Conservation (phyloP, 768 basidiomycete species). For the Vararia minispora region DNA sequence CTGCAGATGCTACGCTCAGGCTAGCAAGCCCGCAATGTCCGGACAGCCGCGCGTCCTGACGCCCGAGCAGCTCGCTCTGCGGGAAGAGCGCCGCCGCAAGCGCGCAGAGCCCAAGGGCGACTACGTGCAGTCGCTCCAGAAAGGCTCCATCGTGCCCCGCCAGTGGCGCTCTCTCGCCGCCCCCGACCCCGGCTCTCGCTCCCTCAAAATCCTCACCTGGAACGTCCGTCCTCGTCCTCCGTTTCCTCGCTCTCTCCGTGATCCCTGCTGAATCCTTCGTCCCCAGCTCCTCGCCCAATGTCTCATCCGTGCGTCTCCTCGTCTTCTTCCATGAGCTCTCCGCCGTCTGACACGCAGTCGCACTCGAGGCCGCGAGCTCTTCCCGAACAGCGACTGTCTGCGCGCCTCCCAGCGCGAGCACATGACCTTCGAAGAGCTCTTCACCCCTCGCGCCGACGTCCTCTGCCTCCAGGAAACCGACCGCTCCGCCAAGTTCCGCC, state of each 20-base stretch:
- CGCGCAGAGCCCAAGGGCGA: slow-evolving; percentile 14
- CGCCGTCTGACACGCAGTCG: slow-evolving; percentile 1
- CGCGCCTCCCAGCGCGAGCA: slow-evolving; percentile 62
- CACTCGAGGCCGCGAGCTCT: slow-evolving; percentile 59
- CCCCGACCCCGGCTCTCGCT: no score
- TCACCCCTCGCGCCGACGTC: slow-evolving; percentile 63
- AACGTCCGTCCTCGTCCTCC: slow-evolving; percentile 46
- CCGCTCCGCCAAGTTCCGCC: slow-evolving; percentile 59
- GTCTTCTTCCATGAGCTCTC: neutral
- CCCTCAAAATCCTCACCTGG: slow-evolving; percentile 63
- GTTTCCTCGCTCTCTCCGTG: slow-evolving; percentile 6
- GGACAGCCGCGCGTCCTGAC: no score
- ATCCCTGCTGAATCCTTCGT: slow-evolving; percentile 8
- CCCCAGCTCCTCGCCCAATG: slow-evolving; percentile 64
- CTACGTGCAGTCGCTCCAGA: slow-evolving; percentile 7
- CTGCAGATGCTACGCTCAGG: no score
- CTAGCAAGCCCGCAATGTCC: no score
- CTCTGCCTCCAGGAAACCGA: slow-evolving; percentile 92
- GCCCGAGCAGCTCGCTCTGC: slow-evolving; percentile 44
- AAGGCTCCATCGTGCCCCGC: slow-evolving; percentile 20
- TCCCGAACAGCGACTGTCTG: slow-evolving; percentile 78
- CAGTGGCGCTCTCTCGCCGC: slow-evolving; percentile 22
- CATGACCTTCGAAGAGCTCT: slow-evolving; percentile 71
- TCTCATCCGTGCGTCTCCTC: slow-evolving; percentile 54
- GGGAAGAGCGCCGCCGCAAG: slow-evolving; percentile 29